Base-by-base conservation (phyloP, 306 rosid species). In the Lagenaria siceraria region DNA sequence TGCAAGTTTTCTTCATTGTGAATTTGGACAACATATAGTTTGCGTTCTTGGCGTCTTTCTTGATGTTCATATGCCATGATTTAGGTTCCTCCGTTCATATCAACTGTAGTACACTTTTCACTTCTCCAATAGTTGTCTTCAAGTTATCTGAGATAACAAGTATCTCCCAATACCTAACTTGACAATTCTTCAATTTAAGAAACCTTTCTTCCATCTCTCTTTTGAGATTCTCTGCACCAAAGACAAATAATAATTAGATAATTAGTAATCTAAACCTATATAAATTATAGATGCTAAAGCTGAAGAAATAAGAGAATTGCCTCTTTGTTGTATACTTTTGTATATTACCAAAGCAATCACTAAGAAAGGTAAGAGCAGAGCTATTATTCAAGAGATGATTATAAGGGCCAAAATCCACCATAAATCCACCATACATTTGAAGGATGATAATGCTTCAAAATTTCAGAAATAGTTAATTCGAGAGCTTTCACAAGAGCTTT, bases 61-160 rank as follows among this genome's bases (percentile, higher is more conserved):
- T n/a, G n/a, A n/a, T n/a, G n/a, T n/a, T n/a, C n/a, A n/a, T n/a
- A n/a, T n/a, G n/a, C n/a, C n/a, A n/a, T n/a, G n/a, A n/a, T n/a
- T n/a, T n/a, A n/a, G n/a, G n/a, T n/a, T n/a, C n/a, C n/a, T n/a
- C n/a, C n/a, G n/a, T n/a, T n/a, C n/a, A n/a, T n/a, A n/a, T n/a
- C n/a, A n/a, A 54, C 88, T 87, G 10, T 24, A 72, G 62, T 83
- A 85, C 15, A 85, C 91, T 21, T 80, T 77, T 38, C 86, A 88
- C 87, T 80, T 59, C 70, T 27, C 87, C 88, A 49, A 87, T 72
- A 35, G 61, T 38, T 4, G 78, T 84, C n/a, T 69, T 63, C 36
- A 80, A 80, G 69, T 89, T 64, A 27, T 82, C 80, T 3, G 90
- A 83, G 10, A 87, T 87, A 7, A 36, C 13, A 5, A 78, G 12